Base-by-base conservation (phyloP, 441 rosid genomes). In the Gossypium davidsonii region DNA sequence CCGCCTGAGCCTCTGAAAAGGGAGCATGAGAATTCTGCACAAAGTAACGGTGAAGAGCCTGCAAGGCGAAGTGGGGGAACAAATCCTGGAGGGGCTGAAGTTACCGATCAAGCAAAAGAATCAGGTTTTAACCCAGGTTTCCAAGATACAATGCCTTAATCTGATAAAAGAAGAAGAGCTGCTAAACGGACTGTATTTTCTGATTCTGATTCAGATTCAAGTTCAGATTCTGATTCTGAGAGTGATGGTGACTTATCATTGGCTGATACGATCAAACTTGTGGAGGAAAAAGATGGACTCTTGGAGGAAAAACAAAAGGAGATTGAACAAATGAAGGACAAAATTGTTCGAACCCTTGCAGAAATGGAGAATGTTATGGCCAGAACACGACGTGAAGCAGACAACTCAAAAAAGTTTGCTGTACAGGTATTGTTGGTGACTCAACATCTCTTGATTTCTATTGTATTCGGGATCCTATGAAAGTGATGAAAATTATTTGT, bases 291-390 rank as follows among this genome's bases (percentile, higher is more conserved):
- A 79, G 94, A 95, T 73, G 89, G 82, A 14, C 90, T 89, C 75
- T 77, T 95, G 81, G 88, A 84, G 75, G 73, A 52, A 66, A 92
- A 92, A 82, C 82, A 86, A 62, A 79, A 88, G 80, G 90, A 89
- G 79, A 76, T 92, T 6, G 85, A 86, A 65, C 76, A 79, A 75
- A 88, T 95, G 94, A 63, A 92, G 83, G 97, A 95, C 79, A 90
- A 91, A 65, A 85, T 89, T 79, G 90, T 95, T 49, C 90, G 97
- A 1, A 67, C 87, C 14, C 85, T 83, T 76, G 98, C 98, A 2
- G 99, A 95, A 82, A 88, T 88, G 94, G 93, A 95, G 83, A 95
- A 95, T 82, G 83, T 91, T 48, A 84, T 87, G 90, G 93, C 81
- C 72, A 90, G 98, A 78, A 89, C 92, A 31, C 88, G 83, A 75